Evolutionary conservation across 2,329 filamentous ascomycete genomes (phyloP).

Genomic region (Penicillium decumbens): DNA sequence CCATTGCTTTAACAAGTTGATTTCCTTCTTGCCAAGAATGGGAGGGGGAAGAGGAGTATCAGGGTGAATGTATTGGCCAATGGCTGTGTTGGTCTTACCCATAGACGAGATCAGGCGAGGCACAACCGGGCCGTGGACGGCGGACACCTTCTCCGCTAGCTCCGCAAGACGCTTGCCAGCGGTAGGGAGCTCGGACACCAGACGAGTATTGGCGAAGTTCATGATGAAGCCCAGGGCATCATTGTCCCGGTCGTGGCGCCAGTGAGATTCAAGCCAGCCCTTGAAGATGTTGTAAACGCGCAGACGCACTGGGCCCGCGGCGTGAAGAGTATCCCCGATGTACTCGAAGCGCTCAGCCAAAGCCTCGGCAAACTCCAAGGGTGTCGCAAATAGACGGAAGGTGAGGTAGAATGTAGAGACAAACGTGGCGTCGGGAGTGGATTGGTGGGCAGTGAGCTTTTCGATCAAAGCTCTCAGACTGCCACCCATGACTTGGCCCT

Average conservation of each 20-base stretch:
- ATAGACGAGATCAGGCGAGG: conserved; percentile 80
- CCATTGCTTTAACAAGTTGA: conserved; percentile 66
- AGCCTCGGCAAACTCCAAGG: conserved; percentile 69
- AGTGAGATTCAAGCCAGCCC: conserved; percentile 94
- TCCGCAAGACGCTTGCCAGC: conserved; percentile 78
- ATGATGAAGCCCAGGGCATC: conserved; percentile 71
- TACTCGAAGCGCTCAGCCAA: conserved; percentile 93
- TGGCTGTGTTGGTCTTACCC: conserved; percentile 77
- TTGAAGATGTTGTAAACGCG: conserved; percentile 97
- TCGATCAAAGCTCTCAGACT: conserved; percentile 89
- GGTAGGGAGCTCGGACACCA: conserved; percentile 64
- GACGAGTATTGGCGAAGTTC: conserved; percentile 70
- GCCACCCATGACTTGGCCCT: conserved; percentile 89
- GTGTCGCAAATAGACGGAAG: conserved; percentile 86
- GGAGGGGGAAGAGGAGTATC: conserved; percentile 68
- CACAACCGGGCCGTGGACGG: conserved; percentile 68
- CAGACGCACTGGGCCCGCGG: conserved; percentile 75
- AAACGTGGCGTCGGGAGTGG: conserved; percentile 85
- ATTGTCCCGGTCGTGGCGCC: conserved; percentile 76
- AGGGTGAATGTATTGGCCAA: conserved; percentile 63
- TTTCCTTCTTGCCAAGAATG: conserved; percentile 69
- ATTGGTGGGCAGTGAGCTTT: conserved; percentile 85
- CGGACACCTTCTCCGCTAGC: conserved; percentile 71
- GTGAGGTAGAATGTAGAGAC: conserved; percentile 95
- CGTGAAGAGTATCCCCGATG: conserved; percentile 69